phyloP scores from a whole-genome alignment of 371 early-diverging fungal genomes.

The Conidiobolus incongruus region DNA sequence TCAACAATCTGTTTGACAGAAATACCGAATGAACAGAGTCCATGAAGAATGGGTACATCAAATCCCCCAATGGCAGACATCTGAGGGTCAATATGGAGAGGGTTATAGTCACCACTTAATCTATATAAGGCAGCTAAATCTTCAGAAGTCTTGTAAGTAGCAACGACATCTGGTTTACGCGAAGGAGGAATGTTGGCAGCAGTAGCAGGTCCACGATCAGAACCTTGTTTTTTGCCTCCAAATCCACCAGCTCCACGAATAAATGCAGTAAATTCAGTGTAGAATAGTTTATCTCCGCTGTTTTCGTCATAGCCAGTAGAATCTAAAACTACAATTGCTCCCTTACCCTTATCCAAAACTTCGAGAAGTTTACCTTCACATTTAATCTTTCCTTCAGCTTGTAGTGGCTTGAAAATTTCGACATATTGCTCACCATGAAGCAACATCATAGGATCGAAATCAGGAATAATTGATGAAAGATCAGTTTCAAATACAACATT shows the following conservation, averaged over 20 bases:
- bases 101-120: slow-evolving; percentile 66
- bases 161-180: slow-evolving; percentile 61
- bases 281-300: slow-evolving; percentile 47
- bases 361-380: slow-evolving; percentile 64
- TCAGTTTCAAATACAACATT: slow-evolving; percentile 53
- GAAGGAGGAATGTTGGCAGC: slow-evolving; percentile 46
- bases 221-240: slow-evolving; percentile 55
- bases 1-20: slow-evolving; percentile 72
- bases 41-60: slow-evolving; percentile 88
- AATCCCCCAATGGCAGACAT: slow-evolving; percentile 89
- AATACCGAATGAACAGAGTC: slow-evolving; percentile 78
- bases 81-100: slow-evolving; percentile 88
- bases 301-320: slow-evolving; percentile 64
- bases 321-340: slow-evolving; percentile 60
- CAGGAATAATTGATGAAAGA: slow-evolving; percentile 52
- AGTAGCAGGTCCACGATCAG: slow-evolving; percentile 56
- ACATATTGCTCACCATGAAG: slow-evolving; percentile 95
- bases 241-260: slow-evolving; percentile 83
- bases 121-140: slow-evolving; percentile 94
- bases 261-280: slow-evolving; percentile 79
- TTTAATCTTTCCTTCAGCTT: slow-evolving; percentile 51
- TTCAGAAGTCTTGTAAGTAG: slow-evolving; percentile 61
- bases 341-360: slow-evolving; percentile 91
- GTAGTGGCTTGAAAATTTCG: slow-evolving; percentile 59
- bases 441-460: slow-evolving; percentile 94